Evolutionary conservation across 352 stramenopile species (phyloP).

Genomic region (Sclerospora graminicola): DNA sequence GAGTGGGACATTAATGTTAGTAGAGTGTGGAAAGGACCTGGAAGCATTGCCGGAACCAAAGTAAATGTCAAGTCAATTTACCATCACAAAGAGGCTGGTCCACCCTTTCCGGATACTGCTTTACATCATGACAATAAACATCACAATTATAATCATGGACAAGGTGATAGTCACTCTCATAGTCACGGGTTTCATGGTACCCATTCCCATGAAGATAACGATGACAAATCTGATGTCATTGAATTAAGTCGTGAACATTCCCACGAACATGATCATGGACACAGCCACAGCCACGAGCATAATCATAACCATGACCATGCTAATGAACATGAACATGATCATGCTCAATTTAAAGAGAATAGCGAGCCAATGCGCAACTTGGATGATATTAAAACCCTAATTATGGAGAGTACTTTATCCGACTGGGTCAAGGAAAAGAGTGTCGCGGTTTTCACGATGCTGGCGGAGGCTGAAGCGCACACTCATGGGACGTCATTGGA

Average conservation of each 20-base stretch:
- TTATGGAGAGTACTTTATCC: slow-evolving; percentile 76
- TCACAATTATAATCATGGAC: not conserved
- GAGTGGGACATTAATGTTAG: slow-evolving; percentile 80
- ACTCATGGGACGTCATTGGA: slow-evolving; percentile 90
- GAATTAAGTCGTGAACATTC: not conserved
- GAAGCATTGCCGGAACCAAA: slow-evolving; percentile 85
- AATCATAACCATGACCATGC: slow-evolving; percentile 21
- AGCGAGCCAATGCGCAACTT: slow-evolving; percentile 87
- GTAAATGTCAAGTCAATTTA: slow-evolving; percentile 85
- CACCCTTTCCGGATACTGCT: slow-evolving; percentile 12
- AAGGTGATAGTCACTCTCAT: not conserved
- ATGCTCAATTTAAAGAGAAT: slow-evolving; percentile 26
- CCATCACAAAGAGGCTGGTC: slow-evolving; percentile 46
- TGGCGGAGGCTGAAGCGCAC: slow-evolving; percentile 90
- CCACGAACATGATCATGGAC: slow-evolving; percentile 8
- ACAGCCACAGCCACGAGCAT: slow-evolving; percentile 14
- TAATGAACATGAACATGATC: slow-evolving; percentile 34
- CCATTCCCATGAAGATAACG: too few relatives aligned
- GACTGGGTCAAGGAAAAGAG: slow-evolving; percentile 84
- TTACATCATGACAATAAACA: slow-evolving; percentile 10
- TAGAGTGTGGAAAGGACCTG: slow-evolving; percentile 76
- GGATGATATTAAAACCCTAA: slow-evolving; percentile 79
- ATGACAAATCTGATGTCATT: not conserved
- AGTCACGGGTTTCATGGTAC: not conserved
- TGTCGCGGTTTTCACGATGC: slow-evolving; percentile 83